Evolutionary conservation across 2,329 filamentous ascomycete species (phyloP).

Genomic region (Aspergillus clavatus): DNA sequence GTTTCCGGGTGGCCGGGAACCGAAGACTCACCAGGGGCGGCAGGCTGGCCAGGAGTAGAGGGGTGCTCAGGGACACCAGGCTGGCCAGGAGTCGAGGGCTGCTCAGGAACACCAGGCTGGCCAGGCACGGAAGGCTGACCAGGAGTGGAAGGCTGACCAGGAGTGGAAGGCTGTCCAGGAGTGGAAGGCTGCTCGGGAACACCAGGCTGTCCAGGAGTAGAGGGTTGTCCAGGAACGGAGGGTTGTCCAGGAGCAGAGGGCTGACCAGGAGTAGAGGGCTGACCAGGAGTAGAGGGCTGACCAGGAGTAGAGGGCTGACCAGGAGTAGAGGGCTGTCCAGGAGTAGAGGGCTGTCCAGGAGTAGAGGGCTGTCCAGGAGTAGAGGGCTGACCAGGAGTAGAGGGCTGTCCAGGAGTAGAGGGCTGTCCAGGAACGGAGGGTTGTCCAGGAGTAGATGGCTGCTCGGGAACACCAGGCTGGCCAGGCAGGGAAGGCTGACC

Average conservation of each 20-base stretch:
- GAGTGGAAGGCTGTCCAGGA: background rate
- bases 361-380: constrained; percentile 4
- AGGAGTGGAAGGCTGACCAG: constrained; percentile 3
- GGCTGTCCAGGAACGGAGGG: constrained; percentile 8
- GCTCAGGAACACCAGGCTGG: constrained; percentile 4
- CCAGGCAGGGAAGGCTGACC: background rate
- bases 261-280: constrained; percentile 1
- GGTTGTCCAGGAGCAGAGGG: constrained; percentile 6
- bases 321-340: too few species aligned
- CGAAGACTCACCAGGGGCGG: constrained; percentile 3
- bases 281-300: constrained; percentile 3
- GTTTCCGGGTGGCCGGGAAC: constrained; percentile 1
- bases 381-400: constrained; percentile 1
- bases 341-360: constrained; percentile 4
- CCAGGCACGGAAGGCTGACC: background rate
- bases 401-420: constrained; percentile 1
- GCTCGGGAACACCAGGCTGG: constrained; percentile 3
- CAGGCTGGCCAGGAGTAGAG: constrained; percentile 2
- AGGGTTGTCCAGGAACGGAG: constrained; percentile 1
- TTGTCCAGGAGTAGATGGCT: background rate
- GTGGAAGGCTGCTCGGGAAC: background rate
- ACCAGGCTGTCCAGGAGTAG: constrained; percentile 2
- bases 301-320: background rate
- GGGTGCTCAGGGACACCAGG: constrained; percentile 2
- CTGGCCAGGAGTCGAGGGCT: constrained; percentile 6